These are phyloP conservation scores for Mucor plumbeus DNA, from an alignment of 371 early-diverging fungal species.

Conservation along the genomic window DNA sequence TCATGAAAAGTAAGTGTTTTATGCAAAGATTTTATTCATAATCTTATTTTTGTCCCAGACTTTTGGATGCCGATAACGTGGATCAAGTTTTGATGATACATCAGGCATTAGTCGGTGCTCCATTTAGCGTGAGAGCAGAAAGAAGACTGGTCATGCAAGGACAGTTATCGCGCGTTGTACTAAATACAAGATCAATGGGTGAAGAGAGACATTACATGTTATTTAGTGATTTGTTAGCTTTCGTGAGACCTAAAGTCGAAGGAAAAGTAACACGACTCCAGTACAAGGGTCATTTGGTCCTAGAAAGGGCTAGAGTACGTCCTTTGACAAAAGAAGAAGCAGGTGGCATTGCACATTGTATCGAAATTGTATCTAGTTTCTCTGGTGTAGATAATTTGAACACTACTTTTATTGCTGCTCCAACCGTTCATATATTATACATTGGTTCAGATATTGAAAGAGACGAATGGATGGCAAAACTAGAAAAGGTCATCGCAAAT, in stretches of 20 bases:
- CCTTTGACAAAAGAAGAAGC: constrained; percentile 39
- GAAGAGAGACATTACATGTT: constrained; percentile 49
- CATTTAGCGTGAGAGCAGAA: constrained; percentile 45
- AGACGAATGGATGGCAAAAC: constrained; percentile 34
- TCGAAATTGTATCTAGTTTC: constrained; percentile 43
- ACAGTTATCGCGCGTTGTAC: constrained; percentile 32
- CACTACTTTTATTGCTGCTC: constrained; percentile 41
- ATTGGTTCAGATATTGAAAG: constrained; percentile 35
- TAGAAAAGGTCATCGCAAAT: constrained; percentile 35
- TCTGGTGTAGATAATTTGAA: constrained; percentile 49
- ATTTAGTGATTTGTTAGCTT: constrained; percentile 48
- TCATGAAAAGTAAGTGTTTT: constrained; percentile 34
- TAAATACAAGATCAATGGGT: constrained; percentile 32
- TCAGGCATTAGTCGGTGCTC: constrained; percentile 41
- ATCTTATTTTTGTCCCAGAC: constrained; percentile 16
- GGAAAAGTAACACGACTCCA: constrained; percentile 32
- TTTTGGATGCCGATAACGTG: constrained; percentile 49
- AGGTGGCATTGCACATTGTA: constrained; percentile 44
- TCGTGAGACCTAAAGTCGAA: constrained; percentile 40
- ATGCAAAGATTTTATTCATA: not conserved
- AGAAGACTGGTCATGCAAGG: constrained; percentile 45
- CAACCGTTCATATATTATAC: constrained; percentile 38
- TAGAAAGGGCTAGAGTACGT: constrained; percentile 45
- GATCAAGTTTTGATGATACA: constrained; percentile 51
- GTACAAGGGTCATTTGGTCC: constrained; percentile 46